phyloP scores from a whole-genome alignment of 257 asterid genomes.

The Przewalskia tangutica region DNA sequence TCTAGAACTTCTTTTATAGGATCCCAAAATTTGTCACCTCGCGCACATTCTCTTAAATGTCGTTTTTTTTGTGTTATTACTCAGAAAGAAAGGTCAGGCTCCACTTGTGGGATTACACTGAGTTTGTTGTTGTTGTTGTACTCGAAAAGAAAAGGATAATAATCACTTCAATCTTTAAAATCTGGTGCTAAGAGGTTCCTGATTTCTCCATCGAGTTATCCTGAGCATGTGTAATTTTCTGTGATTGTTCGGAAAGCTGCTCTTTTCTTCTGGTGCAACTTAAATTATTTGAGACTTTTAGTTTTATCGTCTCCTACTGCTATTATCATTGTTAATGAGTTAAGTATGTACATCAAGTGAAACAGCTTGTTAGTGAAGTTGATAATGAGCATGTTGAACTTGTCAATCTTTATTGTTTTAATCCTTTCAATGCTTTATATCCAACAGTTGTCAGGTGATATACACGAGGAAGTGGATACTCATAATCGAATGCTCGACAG shows the following conservation, averaged over 20 bases:
- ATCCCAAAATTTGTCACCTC: not conserved
- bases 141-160: too few species aligned
- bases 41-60: not conserved
- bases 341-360: not conserved
- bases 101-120: too few species aligned
- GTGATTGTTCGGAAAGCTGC: not conserved
- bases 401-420: not conserved
- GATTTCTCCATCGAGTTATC: not conserved
- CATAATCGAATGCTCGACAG: conserved; percentile 78
- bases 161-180: not conserved
- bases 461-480: conserved; percentile 79
- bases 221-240: not conserved
- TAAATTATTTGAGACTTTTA: not conserved
- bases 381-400: not conserved
- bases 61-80: not conserved
- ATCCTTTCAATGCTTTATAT: not conserved
- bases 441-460: conserved; percentile 73
- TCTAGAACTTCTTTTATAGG: too few species aligned
- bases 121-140: too few species aligned
- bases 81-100: not conserved
- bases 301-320: not conserved
- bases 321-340: too few species aligned
- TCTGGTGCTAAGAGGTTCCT: not conserved
- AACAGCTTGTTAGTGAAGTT: not conserved
- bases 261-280: not conserved